phyloP scores from a whole-genome alignment of 2,329 filamentous ascomycete genomes.

The Allantophomopsis lycopodina region DNA sequence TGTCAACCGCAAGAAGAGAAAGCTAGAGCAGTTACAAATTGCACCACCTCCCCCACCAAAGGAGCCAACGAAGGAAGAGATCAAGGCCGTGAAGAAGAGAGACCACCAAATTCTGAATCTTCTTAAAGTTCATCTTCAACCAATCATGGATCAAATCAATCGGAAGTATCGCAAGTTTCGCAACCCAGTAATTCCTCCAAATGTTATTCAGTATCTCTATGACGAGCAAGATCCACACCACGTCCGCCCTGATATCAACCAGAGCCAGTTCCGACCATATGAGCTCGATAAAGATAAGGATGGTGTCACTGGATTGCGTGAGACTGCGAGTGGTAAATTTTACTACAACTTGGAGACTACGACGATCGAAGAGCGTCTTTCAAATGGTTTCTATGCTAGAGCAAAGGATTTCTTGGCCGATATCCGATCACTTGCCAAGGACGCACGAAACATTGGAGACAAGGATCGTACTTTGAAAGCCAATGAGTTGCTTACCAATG shows the following conservation, averaged over 20 bases:
- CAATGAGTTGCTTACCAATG: constrained; percentile 83
- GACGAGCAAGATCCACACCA: constrained; percentile 68
- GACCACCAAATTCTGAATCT: constrained; percentile 77
- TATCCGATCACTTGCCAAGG: constrained; percentile 71
- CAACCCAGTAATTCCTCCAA: constrained; percentile 61
- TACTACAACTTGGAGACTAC: constrained; percentile 91
- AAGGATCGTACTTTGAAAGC: constrained; percentile 72
- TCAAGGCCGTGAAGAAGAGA: constrained; percentile 65
- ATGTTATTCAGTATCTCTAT: constrained; percentile 67
- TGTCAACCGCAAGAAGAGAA: constrained; percentile 71
- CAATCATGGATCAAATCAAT: constrained; percentile 96
- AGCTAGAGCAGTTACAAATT: constrained; percentile 62
- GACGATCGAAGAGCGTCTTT: constrained; percentile 89
- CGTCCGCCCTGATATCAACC: constrained; percentile 41
- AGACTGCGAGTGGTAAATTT: constrained; percentile 67
- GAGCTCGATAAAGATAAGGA: constrained; percentile 70
- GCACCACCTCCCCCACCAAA: constrained; percentile 60
- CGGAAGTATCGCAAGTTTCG: constrained; percentile 80
- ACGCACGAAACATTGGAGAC: constrained; percentile 73
- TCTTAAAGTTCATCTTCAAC: constrained; percentile 79
- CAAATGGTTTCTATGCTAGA: constrained; percentile 90
- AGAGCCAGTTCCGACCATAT: constrained; percentile 53
- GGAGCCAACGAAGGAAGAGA: constrained; percentile 60
- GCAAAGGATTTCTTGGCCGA: constrained; percentile 83
- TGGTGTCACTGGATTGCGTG: constrained; percentile 61